Conservation (phyloP, 495 filamentous ascomycete genomes). For the Aspergillus egyptiacus region DNA sequence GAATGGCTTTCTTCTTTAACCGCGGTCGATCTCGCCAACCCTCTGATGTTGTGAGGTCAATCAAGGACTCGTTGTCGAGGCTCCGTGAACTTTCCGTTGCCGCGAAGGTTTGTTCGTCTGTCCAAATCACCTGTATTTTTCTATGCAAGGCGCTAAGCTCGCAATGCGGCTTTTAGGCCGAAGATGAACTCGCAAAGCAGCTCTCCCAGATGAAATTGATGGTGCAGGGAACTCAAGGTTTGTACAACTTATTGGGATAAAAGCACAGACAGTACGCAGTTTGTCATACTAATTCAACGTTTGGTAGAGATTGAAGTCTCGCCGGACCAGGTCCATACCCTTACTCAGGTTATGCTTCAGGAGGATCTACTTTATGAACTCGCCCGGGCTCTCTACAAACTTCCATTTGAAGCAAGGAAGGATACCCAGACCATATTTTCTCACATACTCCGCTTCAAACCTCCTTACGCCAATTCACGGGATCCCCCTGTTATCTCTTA, state of each 20-base stretch:
- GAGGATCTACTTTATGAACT: slow-evolving; percentile 84
- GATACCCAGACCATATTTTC: slow-evolving; percentile 87
- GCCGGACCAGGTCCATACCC: slow-evolving; percentile 76
- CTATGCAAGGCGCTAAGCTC: slow-evolving; percentile 25
- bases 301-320: slow-evolving; percentile 70
- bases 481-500: slow-evolving; percentile 80
- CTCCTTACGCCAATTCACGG: slow-evolving; percentile 46
- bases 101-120: slow-evolving; percentile 40
- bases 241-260: slow-evolving; percentile 10
- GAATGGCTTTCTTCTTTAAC: slow-evolving; percentile 90
- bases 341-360: slow-evolving; percentile 73
- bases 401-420: slow-evolving; percentile 92
- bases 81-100: slow-evolving; percentile 40
- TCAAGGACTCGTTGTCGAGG: slow-evolving; percentile 50
- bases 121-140: neutral
- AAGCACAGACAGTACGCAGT: neutral
- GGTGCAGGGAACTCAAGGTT: slow-evolving; percentile 78
- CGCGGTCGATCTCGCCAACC: slow-evolving; percentile 53
- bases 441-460: slow-evolving; percentile 76
- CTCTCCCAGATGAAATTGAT: slow-evolving; percentile 77
- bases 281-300: slow-evolving; percentile 5
- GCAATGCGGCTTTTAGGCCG: slow-evolving; percentile 41
- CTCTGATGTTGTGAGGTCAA: slow-evolving; percentile 50
- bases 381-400: slow-evolving; percentile 66
- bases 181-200: slow-evolving; percentile 70